Evolutionary conservation across 192 early-diverging fungal species (phyloP), one percentile per base, ranked within the genome.

Genomic region (Oehlia diaphana): DNA sequence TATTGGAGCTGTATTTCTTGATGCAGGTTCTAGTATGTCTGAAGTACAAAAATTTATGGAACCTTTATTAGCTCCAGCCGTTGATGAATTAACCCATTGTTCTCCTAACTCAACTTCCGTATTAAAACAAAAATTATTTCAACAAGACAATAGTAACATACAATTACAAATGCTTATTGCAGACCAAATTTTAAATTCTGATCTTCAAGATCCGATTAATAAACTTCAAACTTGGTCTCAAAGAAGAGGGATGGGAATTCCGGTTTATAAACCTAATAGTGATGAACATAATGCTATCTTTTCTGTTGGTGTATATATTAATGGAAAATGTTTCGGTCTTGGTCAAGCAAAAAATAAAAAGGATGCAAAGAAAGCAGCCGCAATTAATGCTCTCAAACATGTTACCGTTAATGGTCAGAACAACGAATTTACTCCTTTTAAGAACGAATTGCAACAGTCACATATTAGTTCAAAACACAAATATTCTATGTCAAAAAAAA

Each of bases 141-240:
- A 47, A 4, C 26, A 68, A 14, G 35, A 68, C 0, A 13, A 67
- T 58, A 58, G 21, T 21, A 58, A 68, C 16, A 13, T 21, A 68
- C 26, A 68, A 68, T 33, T 68, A 7, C 66, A 33, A 28, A 58
- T 58, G 53, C 10, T 12, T 47, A 28, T 31, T 35, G 50, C 77
- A 2, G 68, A 71, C 16, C 39, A n/a, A 9, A 62, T 39, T 26
- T 49, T 79, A 21, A 13, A 49, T 37, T 65, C 77, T 5, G 77
- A 79, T 70, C 53, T 79, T 31, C 77, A 79, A 62, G 77, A 79
- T 79, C 77, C 77, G 9, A 79, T 79, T 42, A 79, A 79, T 62
- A 79, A 79, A 70, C 77, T 79, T 61, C 77, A 79, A 71, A 79
- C 77, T 16, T 79, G 77, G 77, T 79, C 77, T 68, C 77, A 79